phyloP scores from a whole-genome alignment of 2,329 filamentous ascomycete genomes.

The Zymoseptoria passerinii region DNA sequence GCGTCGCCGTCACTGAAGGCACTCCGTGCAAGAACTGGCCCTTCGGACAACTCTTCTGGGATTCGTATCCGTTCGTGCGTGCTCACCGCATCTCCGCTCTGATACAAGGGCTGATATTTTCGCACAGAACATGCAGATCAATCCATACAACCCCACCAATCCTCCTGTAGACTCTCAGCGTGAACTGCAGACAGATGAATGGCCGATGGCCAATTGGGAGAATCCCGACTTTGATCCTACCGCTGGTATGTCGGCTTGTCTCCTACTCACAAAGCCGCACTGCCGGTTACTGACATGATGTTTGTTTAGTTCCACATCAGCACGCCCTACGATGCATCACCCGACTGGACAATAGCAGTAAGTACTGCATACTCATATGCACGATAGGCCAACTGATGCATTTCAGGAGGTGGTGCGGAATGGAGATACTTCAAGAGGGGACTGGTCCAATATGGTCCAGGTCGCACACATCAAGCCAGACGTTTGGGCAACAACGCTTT shows the following conservation, averaged over 20 bases:
- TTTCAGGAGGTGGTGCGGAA: not conserved
- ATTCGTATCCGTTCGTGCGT: slow-evolving; percentile 2
- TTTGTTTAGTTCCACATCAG: not conserved
- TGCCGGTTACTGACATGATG: not conserved
- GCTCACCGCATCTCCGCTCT: not conserved
- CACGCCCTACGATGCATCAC: slow-evolving; percentile 8
- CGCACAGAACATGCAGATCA: not conserved
- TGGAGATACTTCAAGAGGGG: slow-evolving; percentile 5
- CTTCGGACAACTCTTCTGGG: slow-evolving; percentile 7
- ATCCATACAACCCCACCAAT: not conserved
- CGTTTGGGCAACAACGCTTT: slow-evolving; percentile 1
- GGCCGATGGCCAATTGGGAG: slow-evolving; percentile 6
- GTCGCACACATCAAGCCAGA: not conserved
- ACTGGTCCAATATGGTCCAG: not conserved
- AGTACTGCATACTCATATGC: not conserved
- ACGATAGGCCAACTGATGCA: not conserved
- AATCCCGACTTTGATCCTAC: slow-evolving; percentile 3
- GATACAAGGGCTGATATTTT: not conserved
- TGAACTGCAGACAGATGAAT: slow-evolving; percentile 6
- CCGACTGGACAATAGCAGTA: slow-evolving; percentile 1
- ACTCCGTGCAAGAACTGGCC: slow-evolving; percentile 7
- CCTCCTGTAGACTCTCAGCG: not conserved
- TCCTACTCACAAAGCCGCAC: not conserved
- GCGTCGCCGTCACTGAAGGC: slow-evolving; percentile 1
- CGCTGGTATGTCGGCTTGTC: not conserved